Base-by-base conservation (phyloP, 805 yeast species). In the Hanseniaspora meyeri region DNA sequence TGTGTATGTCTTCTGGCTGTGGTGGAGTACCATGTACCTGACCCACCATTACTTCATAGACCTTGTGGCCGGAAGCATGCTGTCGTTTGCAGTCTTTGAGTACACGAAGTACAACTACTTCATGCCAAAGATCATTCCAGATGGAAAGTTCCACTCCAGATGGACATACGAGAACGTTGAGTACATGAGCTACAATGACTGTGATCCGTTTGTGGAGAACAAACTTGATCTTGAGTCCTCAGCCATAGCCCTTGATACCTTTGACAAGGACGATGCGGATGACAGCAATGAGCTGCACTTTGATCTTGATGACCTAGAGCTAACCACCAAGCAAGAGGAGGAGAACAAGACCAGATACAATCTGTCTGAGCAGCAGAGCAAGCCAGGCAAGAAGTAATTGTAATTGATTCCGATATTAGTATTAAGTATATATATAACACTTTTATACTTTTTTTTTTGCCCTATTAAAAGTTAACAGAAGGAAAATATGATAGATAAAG, bases 11-110 rank as follows among this genome's bases (percentile, higher is more conserved):
- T 72, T 81, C 60, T 88, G 95, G 95, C 77, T 93, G 62, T 91
- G 97, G 97, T 93, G 96, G 95, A 79, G 93, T 51, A 93, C 97
- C 16, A 91, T 91, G 98, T 91, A 91, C 69, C 76, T 91, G 65
- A 91, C 97, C 0, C 98, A 91, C 70, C 98, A 91, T 71, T 91
- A 91, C 68, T 93, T 93, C 65, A 81, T 91, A 59, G 97, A 91
- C 67, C 78, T 91, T 54, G 87, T 87, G 64, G 91, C 87, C n/a
- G 98, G 98, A 24, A 91, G 96, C 1, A 77, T 81, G n/a, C 74
- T 93, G 57, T 81, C 95, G 0, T 77, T 82, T 59, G 68, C 78
- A 16, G 82, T 86, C 36, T 90, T 87, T 69, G 75, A 78, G 59
- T 77, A 82, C 62, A 81, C 87, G 55, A 82, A 81, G 66, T 80